phyloP scores from a whole-genome alignment of 495 filamentous ascomycete species.

The Penicillium herquei region DNA sequence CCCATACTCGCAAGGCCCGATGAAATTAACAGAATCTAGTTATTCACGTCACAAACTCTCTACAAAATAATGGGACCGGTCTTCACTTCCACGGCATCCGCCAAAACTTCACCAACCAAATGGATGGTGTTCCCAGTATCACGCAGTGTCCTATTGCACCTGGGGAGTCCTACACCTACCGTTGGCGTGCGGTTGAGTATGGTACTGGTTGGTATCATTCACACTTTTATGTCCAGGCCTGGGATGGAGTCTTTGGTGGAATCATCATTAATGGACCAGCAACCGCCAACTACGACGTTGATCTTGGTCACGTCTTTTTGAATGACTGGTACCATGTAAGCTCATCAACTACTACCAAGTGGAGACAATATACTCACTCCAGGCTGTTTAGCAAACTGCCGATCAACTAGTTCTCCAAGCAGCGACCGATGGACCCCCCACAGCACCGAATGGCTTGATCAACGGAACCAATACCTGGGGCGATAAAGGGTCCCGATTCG shows the following conservation, averaged over 20 bases:
- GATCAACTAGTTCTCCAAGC: slow-evolving; percentile 20
- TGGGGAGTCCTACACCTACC: slow-evolving; percentile 62
- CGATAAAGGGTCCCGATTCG: slow-evolving; percentile 38
- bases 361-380: slow-evolving; percentile 17
- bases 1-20: not conserved
- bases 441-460: slow-evolving; percentile 47
- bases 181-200: slow-evolving; percentile 70
- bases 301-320: slow-evolving; percentile 56
- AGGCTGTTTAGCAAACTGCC: slow-evolving; percentile 38
- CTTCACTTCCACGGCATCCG: slow-evolving; percentile 55
- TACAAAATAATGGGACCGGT: slow-evolving; percentile 62
- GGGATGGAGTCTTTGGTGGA: slow-evolving; percentile 32
- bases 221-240: slow-evolving; percentile 63
- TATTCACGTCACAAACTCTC: slow-evolving; percentile 65
- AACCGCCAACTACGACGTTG: slow-evolving; percentile 64
- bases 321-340: slow-evolving; percentile 56
- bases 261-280: slow-evolving; percentile 47
- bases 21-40: slow-evolving; percentile 37
- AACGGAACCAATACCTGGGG: slow-evolving; percentile 52
- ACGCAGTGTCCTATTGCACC: slow-evolving; percentile 69
- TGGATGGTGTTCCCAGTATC: slow-evolving; percentile 63
- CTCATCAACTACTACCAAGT: slow-evolving; percentile 1
- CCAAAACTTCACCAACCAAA: slow-evolving; percentile 47
- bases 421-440: slow-evolving; percentile 36
- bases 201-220: slow-evolving; percentile 83